Percentiles rank a stretch among this genome's conserved stretches.
Evolutionary conservation across 331 rosid species (phyloP).

Genomic region (Telfairia occidentalis): DNA sequence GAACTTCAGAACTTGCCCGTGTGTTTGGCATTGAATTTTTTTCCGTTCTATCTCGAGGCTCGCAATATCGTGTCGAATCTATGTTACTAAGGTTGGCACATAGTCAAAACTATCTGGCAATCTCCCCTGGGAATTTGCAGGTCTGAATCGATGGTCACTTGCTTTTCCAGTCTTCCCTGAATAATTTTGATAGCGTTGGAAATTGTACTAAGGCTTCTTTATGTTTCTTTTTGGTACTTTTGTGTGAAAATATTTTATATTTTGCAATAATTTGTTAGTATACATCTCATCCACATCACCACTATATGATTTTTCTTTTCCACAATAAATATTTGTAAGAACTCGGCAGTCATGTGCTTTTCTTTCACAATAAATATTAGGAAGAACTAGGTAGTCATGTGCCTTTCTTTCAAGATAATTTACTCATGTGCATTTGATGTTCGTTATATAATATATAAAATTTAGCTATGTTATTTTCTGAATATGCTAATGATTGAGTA

Average conservation of each 20-base stretch:
- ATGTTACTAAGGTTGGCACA: constrained; percentile 92
- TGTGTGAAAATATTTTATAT: background rate
- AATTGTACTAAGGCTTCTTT: background rate
- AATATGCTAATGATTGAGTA: background rate
- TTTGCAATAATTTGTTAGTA: background rate
- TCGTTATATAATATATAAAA: background rate
- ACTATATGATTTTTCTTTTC: background rate
- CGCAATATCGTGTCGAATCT: constrained; percentile 94
- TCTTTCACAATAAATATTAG: background rate
- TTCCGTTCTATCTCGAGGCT: constrained; percentile 94
- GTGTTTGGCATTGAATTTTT: constrained; percentile 96
- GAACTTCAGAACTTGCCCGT: constrained; percentile 97
- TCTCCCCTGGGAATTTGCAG: constrained; percentile 89
- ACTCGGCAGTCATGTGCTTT: background rate
- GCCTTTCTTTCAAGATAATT: background rate
- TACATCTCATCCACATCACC: background rate
- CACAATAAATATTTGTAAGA: background rate
- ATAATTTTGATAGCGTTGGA: background rate
- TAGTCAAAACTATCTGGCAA: constrained; percentile 74
- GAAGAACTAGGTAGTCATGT: background rate
- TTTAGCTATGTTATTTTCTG: background rate
- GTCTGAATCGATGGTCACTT: constrained; percentile 24
- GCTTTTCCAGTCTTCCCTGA: constrained; percentile 14
- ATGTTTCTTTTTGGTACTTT: background rate
- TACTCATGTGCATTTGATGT: background rate